Evolutionary conservation across 805 yeast species (phyloP).

Genomic region (Metschnikowia aberdeeniae): DNA sequence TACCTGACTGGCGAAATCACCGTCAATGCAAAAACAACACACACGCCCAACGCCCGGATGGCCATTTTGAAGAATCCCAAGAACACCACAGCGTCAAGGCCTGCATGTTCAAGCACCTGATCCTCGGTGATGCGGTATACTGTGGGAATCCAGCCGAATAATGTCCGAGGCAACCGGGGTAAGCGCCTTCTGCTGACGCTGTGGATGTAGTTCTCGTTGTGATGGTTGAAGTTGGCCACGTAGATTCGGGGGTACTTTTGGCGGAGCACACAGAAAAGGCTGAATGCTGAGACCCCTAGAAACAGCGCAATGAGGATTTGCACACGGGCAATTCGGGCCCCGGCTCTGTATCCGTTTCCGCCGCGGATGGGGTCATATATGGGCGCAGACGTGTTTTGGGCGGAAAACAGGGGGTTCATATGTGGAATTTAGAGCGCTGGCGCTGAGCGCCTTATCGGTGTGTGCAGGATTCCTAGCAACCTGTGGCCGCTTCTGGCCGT

Average conservation of each 20-base stretch:
- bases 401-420: not conserved
- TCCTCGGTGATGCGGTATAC: constrained; percentile 63
- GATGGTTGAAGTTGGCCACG: constrained; percentile 67
- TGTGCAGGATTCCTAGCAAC: no score
- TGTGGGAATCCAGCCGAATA: constrained; percentile 80
- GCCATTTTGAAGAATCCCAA: constrained; percentile 88
- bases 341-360: constrained; percentile 16
- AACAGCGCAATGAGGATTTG: constrained; percentile 68
- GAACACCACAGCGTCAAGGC: constrained; percentile 91
- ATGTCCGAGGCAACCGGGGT: constrained; percentile 56
- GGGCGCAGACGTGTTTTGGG: constrained; percentile 10
- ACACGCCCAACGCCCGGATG: constrained; percentile 59
- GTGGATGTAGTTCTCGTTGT: constrained; percentile 39
- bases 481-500: not conserved
- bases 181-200: constrained; percentile 45
- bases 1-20: constrained; percentile 83
- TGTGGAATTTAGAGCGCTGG: not conserved
- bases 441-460: constrained; percentile 2
- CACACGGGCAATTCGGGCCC: constrained; percentile 61
- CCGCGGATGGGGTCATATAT: constrained; percentile 18
- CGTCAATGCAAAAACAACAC: constrained; percentile 65
- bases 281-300: constrained; percentile 65
- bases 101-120: constrained; percentile 83
- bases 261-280: constrained; percentile 66
- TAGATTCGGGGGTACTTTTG: constrained; percentile 76